A percentile compares a stretch with the other conserved stretches of the same genome.
These are phyloP conservation scores for Neofusicoccum kwambonambiense DNA, from an alignment of 2,329 filamentous ascomycete species.

Conservation along the genomic window DNA sequence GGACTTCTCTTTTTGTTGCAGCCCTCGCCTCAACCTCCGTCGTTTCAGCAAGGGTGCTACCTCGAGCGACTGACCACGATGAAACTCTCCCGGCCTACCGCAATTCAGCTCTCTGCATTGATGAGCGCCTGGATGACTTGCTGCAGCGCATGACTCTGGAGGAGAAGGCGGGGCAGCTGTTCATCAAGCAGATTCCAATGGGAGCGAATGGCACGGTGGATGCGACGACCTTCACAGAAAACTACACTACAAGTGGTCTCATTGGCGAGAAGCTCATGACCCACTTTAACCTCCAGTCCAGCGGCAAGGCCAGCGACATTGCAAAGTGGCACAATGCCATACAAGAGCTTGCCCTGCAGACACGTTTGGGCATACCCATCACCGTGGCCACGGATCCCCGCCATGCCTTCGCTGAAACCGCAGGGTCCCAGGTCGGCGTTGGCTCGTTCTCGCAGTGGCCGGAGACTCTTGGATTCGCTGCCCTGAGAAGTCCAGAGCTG, in stretches of 20 bases:
- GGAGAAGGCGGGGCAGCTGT: constrained; percentile 52
- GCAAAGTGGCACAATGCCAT: constrained; percentile 45
- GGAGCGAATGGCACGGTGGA: constrained; percentile 35
- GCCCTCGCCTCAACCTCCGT: background rate
- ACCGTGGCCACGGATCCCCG: constrained; percentile 51
- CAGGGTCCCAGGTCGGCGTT: constrained; percentile 45
- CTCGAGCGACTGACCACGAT: background rate
- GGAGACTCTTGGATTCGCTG: constrained; percentile 51
- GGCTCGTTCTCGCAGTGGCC: constrained; percentile 53
- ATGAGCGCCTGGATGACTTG: constrained; percentile 50
- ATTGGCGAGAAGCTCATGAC: constrained; percentile 40
- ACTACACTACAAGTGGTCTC: constrained; percentile 20
- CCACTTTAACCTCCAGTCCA: constrained; percentile 47
- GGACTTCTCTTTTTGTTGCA: background rate
- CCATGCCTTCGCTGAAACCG: constrained; percentile 45
- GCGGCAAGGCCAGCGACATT: constrained; percentile 43
- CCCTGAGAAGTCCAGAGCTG: constrained; percentile 45
- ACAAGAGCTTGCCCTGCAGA: constrained; percentile 45
- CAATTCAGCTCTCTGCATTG: constrained; percentile 41
- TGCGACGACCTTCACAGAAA: constrained; percentile 28
- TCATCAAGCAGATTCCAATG: constrained; percentile 40
- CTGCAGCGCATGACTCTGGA: constrained; percentile 48
- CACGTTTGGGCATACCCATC: constrained; percentile 50
- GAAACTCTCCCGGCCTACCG: constrained; percentile 31
- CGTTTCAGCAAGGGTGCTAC: background rate